These are phyloP conservation scores for Corylus americana DNA, from an alignment of 306 rosid species.

Conservation along the genomic window DNA sequence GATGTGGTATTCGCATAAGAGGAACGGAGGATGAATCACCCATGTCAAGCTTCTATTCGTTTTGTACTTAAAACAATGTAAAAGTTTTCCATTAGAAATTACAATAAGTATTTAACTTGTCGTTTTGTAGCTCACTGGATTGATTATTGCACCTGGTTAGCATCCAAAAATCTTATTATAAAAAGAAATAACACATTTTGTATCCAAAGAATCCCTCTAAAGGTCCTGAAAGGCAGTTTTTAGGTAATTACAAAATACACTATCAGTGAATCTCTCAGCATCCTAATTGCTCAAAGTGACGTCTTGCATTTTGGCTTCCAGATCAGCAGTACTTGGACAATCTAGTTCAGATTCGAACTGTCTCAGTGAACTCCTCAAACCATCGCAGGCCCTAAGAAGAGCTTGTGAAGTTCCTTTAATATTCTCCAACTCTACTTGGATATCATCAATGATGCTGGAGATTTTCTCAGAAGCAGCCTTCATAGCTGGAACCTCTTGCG, in stretches of 20 bases:
- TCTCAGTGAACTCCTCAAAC: constrained; percentile 48
- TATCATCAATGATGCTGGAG: constrained; percentile 46
- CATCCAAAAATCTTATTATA: not conserved
- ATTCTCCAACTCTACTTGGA: constrained; percentile 47
- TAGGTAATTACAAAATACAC: not conserved
- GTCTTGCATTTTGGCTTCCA: constrained; percentile 49
- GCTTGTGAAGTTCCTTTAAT: constrained; percentile 55
- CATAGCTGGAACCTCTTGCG: constrained; percentile 70
- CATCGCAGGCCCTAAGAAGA: constrained; percentile 56
- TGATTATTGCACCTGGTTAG: not conserved
- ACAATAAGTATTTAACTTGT: not conserved
- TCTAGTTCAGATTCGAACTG: constrained; percentile 50
- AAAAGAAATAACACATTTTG: not conserved
- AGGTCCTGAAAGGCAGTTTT: not conserved
- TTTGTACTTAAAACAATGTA: constrained; percentile 12
- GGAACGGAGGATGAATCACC: constrained; percentile 18
- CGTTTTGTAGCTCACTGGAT: not conserved
- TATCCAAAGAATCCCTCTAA: not conserved
- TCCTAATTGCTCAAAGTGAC: constrained; percentile 43
- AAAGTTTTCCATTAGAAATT: constrained; percentile 1
- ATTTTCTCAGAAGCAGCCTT: constrained; percentile 52
- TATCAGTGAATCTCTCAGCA: not conserved
- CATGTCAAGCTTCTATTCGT: constrained; percentile 16
- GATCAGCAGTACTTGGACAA: constrained; percentile 26
- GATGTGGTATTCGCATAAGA: constrained; percentile 26